phyloP scores from a whole-genome alignment of 148 eudicot species.

The Cornus florida region DNA sequence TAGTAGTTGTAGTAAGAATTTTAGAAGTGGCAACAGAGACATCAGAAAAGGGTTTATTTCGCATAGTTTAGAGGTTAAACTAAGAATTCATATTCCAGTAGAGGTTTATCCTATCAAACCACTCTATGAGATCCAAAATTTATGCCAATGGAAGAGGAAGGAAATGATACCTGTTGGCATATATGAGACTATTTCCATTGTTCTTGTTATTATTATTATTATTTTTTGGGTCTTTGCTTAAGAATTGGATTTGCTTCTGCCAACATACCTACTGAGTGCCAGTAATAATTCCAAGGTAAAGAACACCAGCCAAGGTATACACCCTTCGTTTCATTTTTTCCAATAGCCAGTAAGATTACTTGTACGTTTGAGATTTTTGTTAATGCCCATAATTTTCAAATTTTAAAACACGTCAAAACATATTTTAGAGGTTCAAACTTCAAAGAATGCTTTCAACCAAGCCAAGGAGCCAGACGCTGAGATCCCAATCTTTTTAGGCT shows the following conservation, averaged over 20 bases:
- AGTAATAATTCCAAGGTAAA: no score
- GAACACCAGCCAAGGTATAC: no score
- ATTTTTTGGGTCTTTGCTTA: no score
- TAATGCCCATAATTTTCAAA: not conserved
- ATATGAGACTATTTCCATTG: no score
- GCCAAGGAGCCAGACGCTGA: not conserved
- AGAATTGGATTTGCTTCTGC: no score
- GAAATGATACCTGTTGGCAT: not conserved
- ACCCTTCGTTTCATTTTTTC: not conserved
- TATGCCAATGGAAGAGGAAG: not conserved
- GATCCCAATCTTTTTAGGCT: not conserved
- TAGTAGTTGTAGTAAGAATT: not conserved
- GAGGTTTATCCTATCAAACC: not conserved
- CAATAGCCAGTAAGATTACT: not conserved
- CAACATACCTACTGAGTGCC: no score
- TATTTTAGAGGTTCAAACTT: no score
- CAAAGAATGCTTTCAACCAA: not conserved
- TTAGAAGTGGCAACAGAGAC: not conserved
- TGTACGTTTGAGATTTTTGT: not conserved
- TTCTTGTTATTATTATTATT: no score
- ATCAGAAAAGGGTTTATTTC: not conserved
- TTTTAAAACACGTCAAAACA: not conserved
- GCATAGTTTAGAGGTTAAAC: not conserved
- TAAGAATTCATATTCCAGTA: not conserved
- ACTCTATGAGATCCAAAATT: not conserved